Percentiles rank a stretch among this genome's conserved stretches.
phyloP scores from a whole-genome alignment of 2,329 filamentous ascomycete species.

The Talaromyces verruculosus region DNA sequence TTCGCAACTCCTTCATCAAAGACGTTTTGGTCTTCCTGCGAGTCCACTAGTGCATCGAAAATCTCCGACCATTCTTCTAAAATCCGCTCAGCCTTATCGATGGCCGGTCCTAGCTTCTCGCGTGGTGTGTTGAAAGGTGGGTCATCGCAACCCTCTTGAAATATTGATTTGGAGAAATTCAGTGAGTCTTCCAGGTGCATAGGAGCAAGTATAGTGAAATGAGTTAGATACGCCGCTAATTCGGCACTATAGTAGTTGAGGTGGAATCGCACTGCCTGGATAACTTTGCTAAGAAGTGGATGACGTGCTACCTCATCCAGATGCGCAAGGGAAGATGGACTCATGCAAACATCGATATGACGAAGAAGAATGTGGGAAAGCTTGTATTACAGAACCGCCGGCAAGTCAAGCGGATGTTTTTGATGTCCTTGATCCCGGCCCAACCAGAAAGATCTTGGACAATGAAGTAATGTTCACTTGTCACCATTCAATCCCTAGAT shows the following conservation, averaged over 20 bases:
- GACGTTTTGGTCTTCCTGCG: background rate
- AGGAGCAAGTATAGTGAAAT: background rate
- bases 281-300: constrained; percentile 6
- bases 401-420: constrained; percentile 9
- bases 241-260: background rate
- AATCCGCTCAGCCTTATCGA: constrained; percentile 1
- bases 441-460: background rate
- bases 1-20: background rate
- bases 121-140: background rate
- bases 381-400: constrained; percentile 2
- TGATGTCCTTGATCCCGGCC: background rate
- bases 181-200: background rate
- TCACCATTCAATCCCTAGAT: background rate
- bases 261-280: background rate
- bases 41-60: background rate
- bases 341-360: constrained; percentile 5
- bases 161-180: background rate
- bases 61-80: background rate
- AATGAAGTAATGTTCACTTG: background rate
- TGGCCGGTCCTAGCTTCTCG: constrained; percentile 2
- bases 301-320: background rate
- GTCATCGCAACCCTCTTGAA: background rate
- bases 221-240: background rate
- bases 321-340: constrained; percentile 5
- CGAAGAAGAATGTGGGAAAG: constrained; percentile 8